A percentile compares a stretch with the other conserved stretches of the same genome.
Conservation (phyloP, 345 rosid genomes). For the Boechera stricta region DNA sequence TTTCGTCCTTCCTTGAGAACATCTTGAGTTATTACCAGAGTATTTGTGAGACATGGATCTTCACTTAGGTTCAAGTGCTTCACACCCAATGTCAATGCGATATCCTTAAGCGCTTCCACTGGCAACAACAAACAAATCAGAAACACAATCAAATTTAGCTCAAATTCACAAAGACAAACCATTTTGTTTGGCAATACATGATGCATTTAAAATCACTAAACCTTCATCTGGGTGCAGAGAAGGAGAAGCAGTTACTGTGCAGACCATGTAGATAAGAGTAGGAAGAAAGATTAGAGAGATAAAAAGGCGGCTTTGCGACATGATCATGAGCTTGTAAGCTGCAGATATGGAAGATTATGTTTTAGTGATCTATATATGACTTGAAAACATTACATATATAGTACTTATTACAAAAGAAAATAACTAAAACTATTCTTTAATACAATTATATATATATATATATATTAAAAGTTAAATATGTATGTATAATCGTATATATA, state of each 20-base stretch:
- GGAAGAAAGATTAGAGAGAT: slow-evolving; percentile 14
- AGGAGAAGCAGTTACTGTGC: slow-evolving; percentile 30
- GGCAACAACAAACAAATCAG: slow-evolving; percentile 7
- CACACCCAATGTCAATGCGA: slow-evolving; percentile 34
- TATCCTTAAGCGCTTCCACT: slow-evolving; percentile 43
- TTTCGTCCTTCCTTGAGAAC: slow-evolving; percentile 34
- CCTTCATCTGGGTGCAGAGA: slow-evolving; percentile 46
- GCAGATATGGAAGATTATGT: slow-evolving; percentile 14
- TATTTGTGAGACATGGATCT: slow-evolving; percentile 47
- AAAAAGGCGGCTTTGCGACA: slow-evolving; percentile 17
- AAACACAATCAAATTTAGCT: slow-evolving; percentile 8
- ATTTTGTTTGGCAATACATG: not conserved
- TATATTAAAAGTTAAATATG: not conserved
- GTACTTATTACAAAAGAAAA: not conserved
- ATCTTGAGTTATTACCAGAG: slow-evolving; percentile 37
- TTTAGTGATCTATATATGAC: slow-evolving; percentile 22
- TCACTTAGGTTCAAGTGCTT: slow-evolving; percentile 39
- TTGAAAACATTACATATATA: slow-evolving; percentile 20
- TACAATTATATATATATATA: not conserved
- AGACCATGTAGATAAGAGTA: slow-evolving; percentile 32
- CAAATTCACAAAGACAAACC: slow-evolving; percentile 1
- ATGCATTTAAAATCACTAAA: slow-evolving; percentile 3
- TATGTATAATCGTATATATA: not conserved
- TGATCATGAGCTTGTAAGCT: slow-evolving; percentile 34
- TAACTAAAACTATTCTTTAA: not conserved